phyloP scores from a whole-genome alignment of 495 filamentous ascomycete species.

The Aspergillus heteromorphus region DNA sequence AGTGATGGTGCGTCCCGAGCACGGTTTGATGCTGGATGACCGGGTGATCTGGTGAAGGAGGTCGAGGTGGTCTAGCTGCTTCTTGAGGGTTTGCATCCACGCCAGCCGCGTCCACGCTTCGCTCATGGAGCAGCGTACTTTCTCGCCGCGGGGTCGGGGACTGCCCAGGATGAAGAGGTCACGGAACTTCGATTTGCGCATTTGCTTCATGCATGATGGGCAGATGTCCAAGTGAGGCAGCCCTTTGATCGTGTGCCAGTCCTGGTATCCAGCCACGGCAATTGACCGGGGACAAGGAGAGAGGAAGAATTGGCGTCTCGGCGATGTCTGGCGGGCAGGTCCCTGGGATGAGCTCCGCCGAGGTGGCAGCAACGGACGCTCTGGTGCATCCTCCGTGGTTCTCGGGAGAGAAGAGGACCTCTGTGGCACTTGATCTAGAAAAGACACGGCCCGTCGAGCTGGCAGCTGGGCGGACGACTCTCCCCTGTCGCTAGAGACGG shows the following conservation, averaged over 20 bases:
- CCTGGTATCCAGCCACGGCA: slow-evolving; percentile 45
- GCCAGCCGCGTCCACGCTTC: slow-evolving; percentile 62
- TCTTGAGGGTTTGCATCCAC: slow-evolving; percentile 58
- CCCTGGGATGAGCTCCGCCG: slow-evolving; percentile 7
- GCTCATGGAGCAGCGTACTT: slow-evolving; percentile 54
- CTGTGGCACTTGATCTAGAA: slow-evolving; percentile 13
- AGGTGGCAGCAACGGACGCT: slow-evolving; percentile 1
- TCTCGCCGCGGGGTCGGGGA: slow-evolving; percentile 31
- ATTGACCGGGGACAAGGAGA: slow-evolving; percentile 51
- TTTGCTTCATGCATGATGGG: slow-evolving; percentile 53
- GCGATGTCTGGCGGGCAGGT: slow-evolving; percentile 10
- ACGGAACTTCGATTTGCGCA: slow-evolving; percentile 50
- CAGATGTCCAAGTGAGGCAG: slow-evolving; percentile 57
- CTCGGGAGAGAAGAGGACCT: slow-evolving; percentile 4
- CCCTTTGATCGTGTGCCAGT: slow-evolving; percentile 62
- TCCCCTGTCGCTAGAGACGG: neutral
- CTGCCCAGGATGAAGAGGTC: slow-evolving; percentile 46
- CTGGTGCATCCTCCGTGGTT: slow-evolving; percentile 2
- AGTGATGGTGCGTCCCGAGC: slow-evolving; percentile 45
- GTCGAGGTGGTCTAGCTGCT: slow-evolving; percentile 45
- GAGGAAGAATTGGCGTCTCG: slow-evolving; percentile 29
- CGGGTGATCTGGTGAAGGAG: slow-evolving; percentile 50
- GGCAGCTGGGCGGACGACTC: neutral
- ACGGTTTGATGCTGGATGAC: slow-evolving; percentile 39
- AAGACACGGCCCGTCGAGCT: slow-evolving; percentile 22